phyloP scores from a whole-genome alignment of 768 basidiomycete genomes.

The Mycena kentingensis region DNA sequence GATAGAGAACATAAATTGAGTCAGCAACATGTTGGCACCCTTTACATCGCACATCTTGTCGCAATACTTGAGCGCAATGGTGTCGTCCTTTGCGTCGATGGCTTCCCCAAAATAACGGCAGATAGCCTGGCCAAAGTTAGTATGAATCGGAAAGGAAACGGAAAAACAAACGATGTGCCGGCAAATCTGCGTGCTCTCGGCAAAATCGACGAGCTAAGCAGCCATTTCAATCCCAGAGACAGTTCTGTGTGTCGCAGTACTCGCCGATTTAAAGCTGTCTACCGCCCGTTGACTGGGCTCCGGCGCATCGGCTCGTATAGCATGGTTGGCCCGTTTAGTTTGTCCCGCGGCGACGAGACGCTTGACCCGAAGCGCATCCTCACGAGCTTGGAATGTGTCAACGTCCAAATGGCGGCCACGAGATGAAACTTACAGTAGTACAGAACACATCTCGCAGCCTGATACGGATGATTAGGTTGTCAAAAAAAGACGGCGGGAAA shows the following conservation, averaged over 20 bases:
- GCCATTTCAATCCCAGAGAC: neutral
- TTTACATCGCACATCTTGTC: slow-evolving; percentile 81
- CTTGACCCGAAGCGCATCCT: slow-evolving; percentile 63
- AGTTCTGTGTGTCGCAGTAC: slow-evolving; percentile 22
- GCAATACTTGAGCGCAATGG: slow-evolving; percentile 55
- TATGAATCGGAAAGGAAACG: neutral
- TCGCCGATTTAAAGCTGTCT: slow-evolving; percentile 64
- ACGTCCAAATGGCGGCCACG: neutral
- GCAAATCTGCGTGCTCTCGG: slow-evolving; percentile 61
- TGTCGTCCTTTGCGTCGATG: slow-evolving; percentile 51
- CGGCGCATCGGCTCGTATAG: slow-evolving; percentile 50
- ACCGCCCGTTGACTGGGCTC: slow-evolving; percentile 68
- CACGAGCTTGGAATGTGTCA: slow-evolving; percentile 54
- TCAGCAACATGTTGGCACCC: too few relatives aligned
- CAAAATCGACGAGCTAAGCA: slow-evolving; percentile 49
- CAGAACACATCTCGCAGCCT: slow-evolving; percentile 76
- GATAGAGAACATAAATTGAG: neutral
- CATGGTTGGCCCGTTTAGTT: slow-evolving; percentile 44
- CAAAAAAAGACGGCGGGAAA: neutral
- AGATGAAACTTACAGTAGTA: slow-evolving; percentile 71
- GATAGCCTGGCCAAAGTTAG: slow-evolving; percentile 50
- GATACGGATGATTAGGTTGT: neutral
- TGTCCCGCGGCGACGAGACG: slow-evolving; percentile 51
- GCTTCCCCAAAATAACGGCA: slow-evolving; percentile 81
- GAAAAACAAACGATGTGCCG: slow-evolving; percentile 64